phyloP scores from a whole-genome alignment of 768 basidiomycete genomes.

The Exsudoporus frostii region DNA sequence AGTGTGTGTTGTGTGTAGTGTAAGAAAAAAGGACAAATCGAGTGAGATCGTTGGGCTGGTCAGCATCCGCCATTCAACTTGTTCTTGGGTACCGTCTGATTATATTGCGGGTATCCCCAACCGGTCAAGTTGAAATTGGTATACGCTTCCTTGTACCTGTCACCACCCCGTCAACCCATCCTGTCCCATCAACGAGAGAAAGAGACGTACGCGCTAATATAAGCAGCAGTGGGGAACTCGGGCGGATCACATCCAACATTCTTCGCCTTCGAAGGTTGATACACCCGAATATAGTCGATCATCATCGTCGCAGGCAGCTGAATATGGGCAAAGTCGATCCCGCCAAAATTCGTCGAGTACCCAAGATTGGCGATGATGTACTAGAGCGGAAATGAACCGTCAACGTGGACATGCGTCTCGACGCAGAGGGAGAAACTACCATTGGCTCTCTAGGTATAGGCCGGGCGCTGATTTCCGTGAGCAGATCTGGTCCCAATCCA shows the following conservation, averaged over 20 bases:
- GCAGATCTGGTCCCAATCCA: constrained; percentile 49
- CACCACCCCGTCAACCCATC: neutral
- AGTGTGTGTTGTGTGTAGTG: neutral
- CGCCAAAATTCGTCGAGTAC: constrained; percentile 65
- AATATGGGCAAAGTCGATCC: constrained; percentile 55
- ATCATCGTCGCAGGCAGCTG: constrained; percentile 59
- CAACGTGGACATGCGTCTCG: neutral
- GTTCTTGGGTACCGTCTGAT: constrained; percentile 62
- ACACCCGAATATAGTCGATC: constrained; percentile 82
- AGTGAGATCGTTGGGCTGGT: constrained; percentile 8
- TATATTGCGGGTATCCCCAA: constrained; percentile 40
- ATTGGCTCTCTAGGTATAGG: constrained; percentile 70
- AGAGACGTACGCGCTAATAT: constrained; percentile 63
- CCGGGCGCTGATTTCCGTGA: constrained; percentile 53
- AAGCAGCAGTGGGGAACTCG: constrained; percentile 68
- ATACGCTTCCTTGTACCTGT: constrained; percentile 43
- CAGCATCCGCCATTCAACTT: constrained; percentile 32
- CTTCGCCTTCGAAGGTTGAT: constrained; percentile 46
- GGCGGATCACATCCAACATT: constrained; percentile 69
- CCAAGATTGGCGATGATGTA: constrained; percentile 72
- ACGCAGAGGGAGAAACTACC: constrained; percentile 26
- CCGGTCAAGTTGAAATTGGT: constrained; percentile 42
- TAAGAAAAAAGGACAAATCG: neutral
- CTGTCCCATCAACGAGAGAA: too few relatives aligned
- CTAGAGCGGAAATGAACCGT: constrained; percentile 27